A percentile compares a stretch with the other conserved stretches of the same genome.
Conservation (phyloP, 176 grass and related monocot genomes). For the Pontederia paniculata region DNA sequence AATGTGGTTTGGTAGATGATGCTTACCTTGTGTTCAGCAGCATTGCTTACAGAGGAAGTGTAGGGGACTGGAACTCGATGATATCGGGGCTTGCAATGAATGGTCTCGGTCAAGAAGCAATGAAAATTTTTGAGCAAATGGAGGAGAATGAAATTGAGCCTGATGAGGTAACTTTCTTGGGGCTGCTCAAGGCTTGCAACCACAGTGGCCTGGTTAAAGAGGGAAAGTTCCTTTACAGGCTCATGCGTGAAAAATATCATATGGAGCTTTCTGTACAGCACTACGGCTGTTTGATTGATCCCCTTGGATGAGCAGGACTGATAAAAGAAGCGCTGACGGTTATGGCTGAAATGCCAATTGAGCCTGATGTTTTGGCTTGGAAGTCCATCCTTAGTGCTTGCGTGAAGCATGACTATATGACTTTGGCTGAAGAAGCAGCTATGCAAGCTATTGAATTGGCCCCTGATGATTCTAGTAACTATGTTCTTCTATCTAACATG, state of each 20-base stretch:
- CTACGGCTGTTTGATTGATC: slow-evolving; percentile 3
- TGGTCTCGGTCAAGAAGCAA: neutral
- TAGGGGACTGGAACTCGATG: neutral
- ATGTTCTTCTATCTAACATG: neutral
- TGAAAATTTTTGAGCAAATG: neutral
- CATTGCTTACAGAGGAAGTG: neutral
- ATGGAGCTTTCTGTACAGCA: neutral
- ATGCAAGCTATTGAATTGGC: neutral
- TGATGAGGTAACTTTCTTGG: neutral
- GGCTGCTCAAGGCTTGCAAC: neutral
- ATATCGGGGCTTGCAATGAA: neutral
- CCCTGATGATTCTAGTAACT: neutral
- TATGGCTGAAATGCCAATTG: neutral
- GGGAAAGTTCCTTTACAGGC: neutral
- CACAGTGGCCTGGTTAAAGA: neutral
- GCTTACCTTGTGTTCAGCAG: neutral
- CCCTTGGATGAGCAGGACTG: neutral
- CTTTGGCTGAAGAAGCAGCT: neutral
- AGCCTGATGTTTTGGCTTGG: neutral
- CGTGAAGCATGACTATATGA: neutral
- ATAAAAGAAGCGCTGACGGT: neutral
- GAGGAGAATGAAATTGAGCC: neutral
- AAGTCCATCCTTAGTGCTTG: neutral
- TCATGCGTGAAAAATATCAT: neutral
- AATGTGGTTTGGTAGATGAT: neutral